These are phyloP conservation scores for Vicia faba DNA, from an alignment of 306 rosid species.

Conservation along the genomic window DNA sequence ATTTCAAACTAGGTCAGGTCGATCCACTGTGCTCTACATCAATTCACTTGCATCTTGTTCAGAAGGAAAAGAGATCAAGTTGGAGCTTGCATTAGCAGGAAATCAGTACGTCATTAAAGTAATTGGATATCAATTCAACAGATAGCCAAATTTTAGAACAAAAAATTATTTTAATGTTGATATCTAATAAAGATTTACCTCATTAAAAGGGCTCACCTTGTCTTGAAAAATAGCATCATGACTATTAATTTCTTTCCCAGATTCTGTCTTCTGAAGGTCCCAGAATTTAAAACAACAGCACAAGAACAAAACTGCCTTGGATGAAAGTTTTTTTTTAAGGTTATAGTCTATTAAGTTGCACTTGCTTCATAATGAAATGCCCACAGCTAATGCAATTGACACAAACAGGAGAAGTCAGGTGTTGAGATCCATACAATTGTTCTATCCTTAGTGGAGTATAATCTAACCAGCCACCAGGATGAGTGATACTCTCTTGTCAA, in stretches of 20 bases:
- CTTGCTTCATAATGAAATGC: neutral
- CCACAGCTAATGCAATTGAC: conserved; percentile 2
- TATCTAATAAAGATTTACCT: conserved; percentile 46
- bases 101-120: conserved; percentile 23
- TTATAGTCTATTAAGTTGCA: conserved; percentile 68
- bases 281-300: conserved; percentile 98
- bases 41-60: conserved; percentile 14
- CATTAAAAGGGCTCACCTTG: conserved; percentile 94
- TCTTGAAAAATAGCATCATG: conserved; percentile 92
- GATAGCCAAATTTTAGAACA: conserved; percentile 22
- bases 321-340: conserved; percentile 87
- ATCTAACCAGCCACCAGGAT: conserved; percentile 89
- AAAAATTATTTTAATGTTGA: neutral
- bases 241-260: conserved; percentile 83
- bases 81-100: conserved; percentile 26
- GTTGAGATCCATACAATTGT: conserved; percentile 62
- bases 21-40: conserved; percentile 22
- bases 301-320: conserved; percentile 79
- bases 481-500: conserved; percentile 82
- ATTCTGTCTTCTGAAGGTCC: conserved; percentile 89
- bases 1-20: conserved; percentile 27
- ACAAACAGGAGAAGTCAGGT: conserved; percentile 28
- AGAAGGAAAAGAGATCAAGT: neutral
- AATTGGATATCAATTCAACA: conserved; percentile 13
- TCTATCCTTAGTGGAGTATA: conserved; percentile 91